Base-by-base conservation (phyloP, 2,329 filamentous ascomycete genomes). In the Pestalotiopsis sp. region DNA sequence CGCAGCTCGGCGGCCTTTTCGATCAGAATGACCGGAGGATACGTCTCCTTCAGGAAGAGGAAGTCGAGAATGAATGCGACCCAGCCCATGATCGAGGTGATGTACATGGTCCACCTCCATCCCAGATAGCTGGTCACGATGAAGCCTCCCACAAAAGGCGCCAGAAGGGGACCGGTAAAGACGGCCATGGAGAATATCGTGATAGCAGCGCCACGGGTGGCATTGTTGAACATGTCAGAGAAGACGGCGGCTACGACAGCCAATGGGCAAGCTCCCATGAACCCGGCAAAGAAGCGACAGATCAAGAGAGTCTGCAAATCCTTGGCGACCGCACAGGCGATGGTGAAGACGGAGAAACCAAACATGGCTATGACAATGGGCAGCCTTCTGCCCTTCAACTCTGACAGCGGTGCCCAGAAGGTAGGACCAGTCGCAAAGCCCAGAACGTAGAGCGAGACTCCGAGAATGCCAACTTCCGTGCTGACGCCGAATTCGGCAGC, bases 61-160 rank as follows among this genome's bases (percentile, higher is more conserved):
- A 91, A 68, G 75, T 91, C 87, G 63, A 91, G 80, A 36, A 80
- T 73, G 71, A 91, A 88, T 68, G 89, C 87, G 27, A 84, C 69
- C 69, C 88, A 89, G 39, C 91, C 89, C 84, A 93, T 89, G 72
- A 92, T 87, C 68, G 86, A 81, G 27, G 82, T 79, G 36, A 91
- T 79, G 76, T 91, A 93, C 80, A 91, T 86, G 4, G 90, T 92
- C 91, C 91, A 93, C 70, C 91, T 87, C 91, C 91, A 93, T 70
- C 90, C 90, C 38, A 92, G 84, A 74, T 88, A 80, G 6, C 87
- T 88, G 25, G 88, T 80, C 36, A 84, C 84, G 62, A 91, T 91
- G 81, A 90, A 93, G 20, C 90, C 90, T 64, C 91, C 91, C 64
- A 92, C 86, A 61, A 92, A 89, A 5, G 91, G 91, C 0, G 89